Percentiles rank a stretch among this genome's conserved stretches.
phyloP scores from a whole-genome alignment of 2,329 filamentous ascomycete species.

The Hymenoscyphus salicellus region DNA sequence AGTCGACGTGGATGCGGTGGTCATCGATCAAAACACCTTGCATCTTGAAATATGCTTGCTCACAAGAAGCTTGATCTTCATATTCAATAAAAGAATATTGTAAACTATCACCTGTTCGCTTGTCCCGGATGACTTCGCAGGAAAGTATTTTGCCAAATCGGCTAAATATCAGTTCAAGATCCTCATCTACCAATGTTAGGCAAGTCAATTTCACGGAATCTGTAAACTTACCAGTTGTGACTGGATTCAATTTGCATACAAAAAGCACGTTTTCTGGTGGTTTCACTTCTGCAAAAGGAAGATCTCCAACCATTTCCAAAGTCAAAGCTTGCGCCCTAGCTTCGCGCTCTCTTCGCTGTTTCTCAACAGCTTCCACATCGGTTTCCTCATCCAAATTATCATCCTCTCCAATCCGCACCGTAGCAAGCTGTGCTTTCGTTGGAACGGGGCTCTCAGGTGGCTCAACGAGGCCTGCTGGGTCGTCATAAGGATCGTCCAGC shows the following conservation, averaged over 20 bases:
- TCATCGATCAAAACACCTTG: slow-evolving; percentile 96
- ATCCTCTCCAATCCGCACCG: slow-evolving; percentile 87
- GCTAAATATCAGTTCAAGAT: slow-evolving; percentile 92
- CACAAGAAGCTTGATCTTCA: slow-evolving; percentile 86
- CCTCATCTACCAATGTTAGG: slow-evolving; percentile 60
- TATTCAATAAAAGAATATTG: slow-evolving; percentile 99
- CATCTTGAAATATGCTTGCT: slow-evolving; percentile 98
- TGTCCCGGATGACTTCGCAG: slow-evolving; percentile 93
- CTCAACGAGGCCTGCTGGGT: slow-evolving; percentile 72
- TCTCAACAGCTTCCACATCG: slow-evolving; percentile 77
- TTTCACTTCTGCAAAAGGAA: slow-evolving; percentile 95
- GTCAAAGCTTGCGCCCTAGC: slow-evolving; percentile 91
- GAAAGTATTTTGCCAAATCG: slow-evolving; percentile 93
- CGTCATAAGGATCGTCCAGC: slow-evolving; percentile 86
- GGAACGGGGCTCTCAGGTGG: slow-evolving; percentile 79
- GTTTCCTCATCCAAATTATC: slow-evolving; percentile 71
- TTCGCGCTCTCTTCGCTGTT: slow-evolving; percentile 78
- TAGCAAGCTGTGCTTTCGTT: slow-evolving; percentile 80
- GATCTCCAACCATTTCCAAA: slow-evolving; percentile 94
- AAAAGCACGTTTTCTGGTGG: slow-evolving; percentile 97
- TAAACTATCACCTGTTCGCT: slow-evolving; percentile 87
- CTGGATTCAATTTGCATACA: slow-evolving; percentile 96
- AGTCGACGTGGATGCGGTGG: slow-evolving; percentile 95
- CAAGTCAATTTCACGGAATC: no score
- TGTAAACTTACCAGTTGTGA: slow-evolving; percentile 63